Conservation (phyloP, 1,139 yeast species). For the Candida sp. region DNA sequence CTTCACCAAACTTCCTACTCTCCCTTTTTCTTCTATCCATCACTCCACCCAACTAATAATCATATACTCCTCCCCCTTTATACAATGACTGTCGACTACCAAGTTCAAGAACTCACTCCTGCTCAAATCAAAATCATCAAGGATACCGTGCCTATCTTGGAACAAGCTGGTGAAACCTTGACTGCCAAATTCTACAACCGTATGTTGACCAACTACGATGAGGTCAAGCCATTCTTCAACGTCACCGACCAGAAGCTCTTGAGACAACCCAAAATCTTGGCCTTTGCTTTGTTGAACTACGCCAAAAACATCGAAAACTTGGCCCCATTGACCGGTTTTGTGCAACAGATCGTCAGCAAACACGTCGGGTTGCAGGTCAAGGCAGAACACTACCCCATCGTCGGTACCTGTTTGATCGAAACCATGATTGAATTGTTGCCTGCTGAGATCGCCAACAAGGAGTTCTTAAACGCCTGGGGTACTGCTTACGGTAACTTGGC, state of each 20-base stretch:
- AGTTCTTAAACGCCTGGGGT: conserved; percentile 67
- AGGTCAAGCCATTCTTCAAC: conserved; percentile 64
- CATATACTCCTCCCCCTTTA: not conserved
- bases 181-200: conserved; percentile 58
- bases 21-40: not conserved
- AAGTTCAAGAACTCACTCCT: conserved; percentile 25
- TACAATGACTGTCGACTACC: conserved; percentile 12
- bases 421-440: conserved; percentile 64
- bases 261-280: conserved; percentile 68
- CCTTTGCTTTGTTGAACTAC: conserved; percentile 63
- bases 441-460: conserved; percentile 55
- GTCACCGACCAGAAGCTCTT: conserved; percentile 58
- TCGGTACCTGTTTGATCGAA: conserved; percentile 57
- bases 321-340: conserved; percentile 55
- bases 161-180: conserved; percentile 57
- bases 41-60: not conserved
- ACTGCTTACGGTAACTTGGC: conserved; percentile 71
- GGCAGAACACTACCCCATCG: conserved; percentile 70
- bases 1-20: too few relatives aligned
- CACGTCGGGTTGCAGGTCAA: conserved; percentile 67
- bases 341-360: conserved; percentile 63
- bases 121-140: conserved; percentile 45
- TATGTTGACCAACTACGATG: conserved; percentile 59
- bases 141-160: conserved; percentile 63
- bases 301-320: conserved; percentile 69